Evolutionary conservation across 2,329 filamentous ascomycete genomes (phyloP).

Genomic region (Camptophora hylomeconis): DNA sequence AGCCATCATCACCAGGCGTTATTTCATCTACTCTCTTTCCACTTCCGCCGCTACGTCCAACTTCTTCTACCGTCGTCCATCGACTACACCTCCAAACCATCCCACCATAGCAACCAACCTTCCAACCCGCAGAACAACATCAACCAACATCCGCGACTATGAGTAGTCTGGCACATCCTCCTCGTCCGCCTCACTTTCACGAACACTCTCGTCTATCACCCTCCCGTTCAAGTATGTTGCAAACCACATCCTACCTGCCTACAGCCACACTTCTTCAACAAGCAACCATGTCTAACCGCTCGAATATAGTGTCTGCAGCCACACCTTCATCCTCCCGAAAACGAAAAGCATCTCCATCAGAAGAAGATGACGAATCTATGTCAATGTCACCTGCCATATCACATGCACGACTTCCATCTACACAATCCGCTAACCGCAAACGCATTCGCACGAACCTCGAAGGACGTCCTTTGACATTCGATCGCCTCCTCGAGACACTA

Average conservation of each 20-base stretch:
- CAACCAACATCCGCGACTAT: slow-evolving; percentile 30
- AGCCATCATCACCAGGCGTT: too few relatives aligned
- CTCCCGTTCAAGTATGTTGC: slow-evolving; percentile 45
- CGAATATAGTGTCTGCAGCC: slow-evolving; percentile 23
- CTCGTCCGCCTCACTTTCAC: slow-evolving; percentile 51
- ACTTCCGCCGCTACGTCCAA: too few relatives aligned
- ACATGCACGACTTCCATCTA: slow-evolving; percentile 57
- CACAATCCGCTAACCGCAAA: slow-evolving; percentile 56
- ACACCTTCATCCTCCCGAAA: slow-evolving; percentile 45
- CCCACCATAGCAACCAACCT: too few relatives aligned
- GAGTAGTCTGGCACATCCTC: slow-evolving; percentile 48
- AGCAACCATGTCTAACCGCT: too few relatives aligned
- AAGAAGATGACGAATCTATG: slow-evolving; percentile 58
- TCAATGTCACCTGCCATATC: slow-evolving; percentile 76
- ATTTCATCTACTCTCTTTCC: too few relatives aligned
- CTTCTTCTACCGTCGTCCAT: too few relatives aligned
- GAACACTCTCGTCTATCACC: slow-evolving; percentile 47
- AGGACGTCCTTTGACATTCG: slow-evolving; percentile 51
- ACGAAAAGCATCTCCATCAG: slow-evolving; percentile 55
- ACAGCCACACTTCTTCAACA: slow-evolving; percentile 5
- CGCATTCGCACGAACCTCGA: slow-evolving; percentile 55
- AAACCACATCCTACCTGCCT: slow-evolving; percentile 3
- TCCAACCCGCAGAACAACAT: too few relatives aligned
- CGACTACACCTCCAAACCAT: too few relatives aligned
- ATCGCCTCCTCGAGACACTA: slow-evolving; percentile 85